Conservation (phyloP, 2,329 filamentous ascomycete genomes). For the Colletotrichum sp. region DNA sequence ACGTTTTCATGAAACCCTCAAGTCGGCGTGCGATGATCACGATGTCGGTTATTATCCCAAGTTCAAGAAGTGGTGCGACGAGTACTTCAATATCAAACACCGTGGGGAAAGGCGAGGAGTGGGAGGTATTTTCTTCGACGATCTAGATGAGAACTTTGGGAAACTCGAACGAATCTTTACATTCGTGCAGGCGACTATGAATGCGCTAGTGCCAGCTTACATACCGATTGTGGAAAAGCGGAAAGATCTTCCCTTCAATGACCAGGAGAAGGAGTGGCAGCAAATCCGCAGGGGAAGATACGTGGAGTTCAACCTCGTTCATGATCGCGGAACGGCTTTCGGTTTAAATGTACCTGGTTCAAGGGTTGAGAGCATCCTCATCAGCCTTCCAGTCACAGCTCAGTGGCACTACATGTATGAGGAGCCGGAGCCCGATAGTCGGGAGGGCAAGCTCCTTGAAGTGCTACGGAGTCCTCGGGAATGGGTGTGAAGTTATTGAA, state of each 20-base stretch:
- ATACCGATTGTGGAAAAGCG: constrained; percentile 87
- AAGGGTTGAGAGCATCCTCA: constrained; percentile 92
- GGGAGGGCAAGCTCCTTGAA: constrained; percentile 81
- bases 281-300: constrained; percentile 90
- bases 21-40: constrained; percentile 90
- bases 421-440: constrained; percentile 72
- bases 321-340: constrained; percentile 94
- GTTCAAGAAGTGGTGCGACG: constrained; percentile 98
- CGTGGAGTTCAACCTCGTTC: constrained; percentile 97
- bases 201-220: constrained; percentile 88
- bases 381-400: constrained; percentile 93
- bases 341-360: constrained; percentile 91
- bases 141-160: constrained; percentile 84
- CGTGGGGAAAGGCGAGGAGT: constrained; percentile 84
- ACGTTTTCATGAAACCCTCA: constrained; percentile 93
- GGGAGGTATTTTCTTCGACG: constrained; percentile 98
- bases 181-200: constrained; percentile 83
- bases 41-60: constrained; percentile 88
- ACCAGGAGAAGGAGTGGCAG: constrained; percentile 92
- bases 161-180: constrained; percentile 87
- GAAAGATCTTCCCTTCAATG: constrained; percentile 89
- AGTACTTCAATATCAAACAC: constrained; percentile 96
- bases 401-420: constrained; percentile 93
- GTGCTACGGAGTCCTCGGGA: constrained; percentile 69
- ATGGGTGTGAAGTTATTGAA: constrained; percentile 57